Base-by-base conservation (phyloP, 106 monocot genomes). In the Gastrodia elata region DNA sequence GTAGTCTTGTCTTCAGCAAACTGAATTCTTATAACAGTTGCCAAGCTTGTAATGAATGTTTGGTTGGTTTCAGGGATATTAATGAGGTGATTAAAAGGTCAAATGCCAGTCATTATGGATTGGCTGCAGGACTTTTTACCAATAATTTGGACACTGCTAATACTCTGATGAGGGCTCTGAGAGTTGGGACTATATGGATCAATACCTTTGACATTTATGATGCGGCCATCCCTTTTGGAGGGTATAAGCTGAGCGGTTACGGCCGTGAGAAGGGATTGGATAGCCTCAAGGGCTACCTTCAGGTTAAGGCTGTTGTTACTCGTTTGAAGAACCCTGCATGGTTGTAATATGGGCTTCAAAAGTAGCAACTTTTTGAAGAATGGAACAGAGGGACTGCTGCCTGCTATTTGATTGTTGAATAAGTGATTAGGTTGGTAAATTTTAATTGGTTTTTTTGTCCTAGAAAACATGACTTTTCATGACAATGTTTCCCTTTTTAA, bases 91-190 rank as follows among this genome's bases (percentile, higher is more conserved):
- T 91, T 43, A 77, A 67, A 22, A 87, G 94, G 64, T 79, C 91
- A 38, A 95, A 95, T 39, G 58, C 75, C 0, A 82, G 49, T 39
- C 79, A 39, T 2, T 91, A 85, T 18, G 91, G 94, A 2, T 79
- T 95, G 42, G 94, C 94, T 13, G 94, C 94, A 2, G 94, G 94
- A 26, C 91, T 91, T 4, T 95, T 95, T 77, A 95, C 94, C 35
- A 83, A 73, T 64, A 89, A 82, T 68, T 9, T 95, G 6, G 78
- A 91, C 35, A 91, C 87, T 3, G 94, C 94, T 38, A 91, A 95
- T 83, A 95, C 89, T 1, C 44, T 95, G 71, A 80, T 44, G 20
- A 82, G 94, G 2, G 89, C 94, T 1, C 30, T 95, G 68, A 81
- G 75, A 61, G 91, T 61, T 5, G 94, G 94, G 2, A 82, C 85